Evolutionary conservation across 306 rosid species (phyloP), one percentile per base, ranked within the genome.

Genomic region (Castanea mollissima): DNA sequence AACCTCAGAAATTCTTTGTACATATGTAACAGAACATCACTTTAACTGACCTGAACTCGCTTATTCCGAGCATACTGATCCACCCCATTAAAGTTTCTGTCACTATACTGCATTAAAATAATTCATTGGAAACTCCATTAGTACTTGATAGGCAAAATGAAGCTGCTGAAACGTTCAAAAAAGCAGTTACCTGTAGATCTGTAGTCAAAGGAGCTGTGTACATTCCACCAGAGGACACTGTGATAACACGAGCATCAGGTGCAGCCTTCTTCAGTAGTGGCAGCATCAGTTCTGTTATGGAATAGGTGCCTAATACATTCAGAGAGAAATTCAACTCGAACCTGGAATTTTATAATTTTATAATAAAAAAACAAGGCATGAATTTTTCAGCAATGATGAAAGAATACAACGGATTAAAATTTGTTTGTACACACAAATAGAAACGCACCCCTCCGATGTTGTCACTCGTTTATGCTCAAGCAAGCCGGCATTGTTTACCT

Each of bases 161-260:
- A 44, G 71, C 21, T 19, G 74, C 9, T 19, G 58, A 74, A 27
- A 74, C 63, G 19, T 68, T 34, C 52, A 77, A 69, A 55, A 65
- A 38, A 9, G 41, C 16, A 65, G 38, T 78, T 71, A 94, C 99
- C 95, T 92, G 94, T 57, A 92, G 85, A 89, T 95, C 97, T 54
- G 79, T 78, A 46, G 91, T 92, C 84, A 95, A 88, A 9, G 99
- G 94, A 74, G 79, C 38, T 49, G 94, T 49, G 85, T 95, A 95
- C 98, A 95, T 95, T 86, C 99, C 99, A 74, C 99, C 97, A 38
- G 99, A 95, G 35, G 97, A 84, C 86, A 94, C 99, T 4, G 99
- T 94, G 74, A 94, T 89, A 81, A 94, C 94, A 4, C 91, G 90
- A 6, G 94, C 95, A 91, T 94, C 97, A 35, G 99, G 95, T n/a